Evolutionary conservation across 106 monocot genomes (phyloP), one percentile per base, ranked within the genome.

Genomic region (Triglochin maritima): DNA sequence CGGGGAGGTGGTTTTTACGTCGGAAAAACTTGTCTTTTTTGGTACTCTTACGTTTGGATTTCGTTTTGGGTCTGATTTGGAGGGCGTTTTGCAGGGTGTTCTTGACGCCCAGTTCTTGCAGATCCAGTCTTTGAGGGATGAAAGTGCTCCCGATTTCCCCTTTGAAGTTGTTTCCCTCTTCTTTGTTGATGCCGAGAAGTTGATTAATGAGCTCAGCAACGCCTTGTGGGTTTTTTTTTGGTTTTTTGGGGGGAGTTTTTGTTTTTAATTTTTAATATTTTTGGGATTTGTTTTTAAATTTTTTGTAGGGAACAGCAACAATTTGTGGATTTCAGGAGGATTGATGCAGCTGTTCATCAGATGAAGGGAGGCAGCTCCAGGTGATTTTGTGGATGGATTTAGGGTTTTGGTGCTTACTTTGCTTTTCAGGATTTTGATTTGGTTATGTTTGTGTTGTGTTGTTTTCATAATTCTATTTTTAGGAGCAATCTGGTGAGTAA

Each of bases 321-420:
- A 16, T 49, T 59, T 59, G 83, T 83, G 53, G 81, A 86, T 74
- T 89, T 79, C 70, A 75, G 68, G 48, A 83, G 69, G 65, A 72
- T 86, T 4, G 83, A 83, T 69, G 78, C 77, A 47, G 60, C 79
- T 67, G 86, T 85, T 43, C 89, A 89, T 68, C 89, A 89, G 73
- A 67, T 89, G 49, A 89, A 86, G 68, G 89, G 89, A 6, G 78
- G 85, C 74, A 89, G 86, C 60, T 76, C 86, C 50, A 89, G 89
- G 89, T 88, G 4, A 17, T 11, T 52, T 52, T 8, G 9, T 52
- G 52, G 29, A 29, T 29, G 29, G 29, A 29, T 29, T 52, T 52
- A 6, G 9, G 11, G 7, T 11, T 52, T 11, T 8, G 7, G 9
- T 52, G 9, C 52, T 8, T 11, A 8, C 52, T 11, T 52, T 52